These are phyloP conservation scores for Pulveroboletus sp. DNA, from an alignment of 768 basidiomycete species.

Conservation along the genomic window DNA sequence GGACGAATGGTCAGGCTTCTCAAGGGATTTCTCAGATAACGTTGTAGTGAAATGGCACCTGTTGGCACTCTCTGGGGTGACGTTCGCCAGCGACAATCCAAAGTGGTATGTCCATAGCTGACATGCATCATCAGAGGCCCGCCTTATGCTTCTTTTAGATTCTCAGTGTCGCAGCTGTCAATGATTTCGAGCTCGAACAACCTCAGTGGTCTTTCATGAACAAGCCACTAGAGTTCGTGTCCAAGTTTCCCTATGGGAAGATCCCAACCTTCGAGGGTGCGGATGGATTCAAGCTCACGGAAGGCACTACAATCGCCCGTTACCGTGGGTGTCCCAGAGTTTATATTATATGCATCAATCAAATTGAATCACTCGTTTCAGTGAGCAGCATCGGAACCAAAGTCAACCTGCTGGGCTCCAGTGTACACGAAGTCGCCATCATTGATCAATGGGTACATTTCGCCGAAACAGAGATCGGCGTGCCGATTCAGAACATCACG, in stretches of 20 bases:
- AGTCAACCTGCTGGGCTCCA: conserved; percentile 10
- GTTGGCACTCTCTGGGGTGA: conserved; percentile 21
- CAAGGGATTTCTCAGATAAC: background rate
- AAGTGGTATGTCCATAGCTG: conserved; percentile 16
- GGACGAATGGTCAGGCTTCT: too few species aligned
- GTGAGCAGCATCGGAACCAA: conserved; percentile 14
- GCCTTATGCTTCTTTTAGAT: conserved; percentile 1
- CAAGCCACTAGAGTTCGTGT: conserved; percentile 10
- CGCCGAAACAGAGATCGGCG: conserved; percentile 12
- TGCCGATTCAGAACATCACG: background rate
- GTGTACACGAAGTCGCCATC: conserved; percentile 7
- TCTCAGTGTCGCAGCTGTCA: conserved; percentile 18
- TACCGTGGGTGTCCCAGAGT: conserved; percentile 11
- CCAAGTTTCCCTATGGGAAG: conserved; percentile 21
- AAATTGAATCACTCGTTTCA: background rate
- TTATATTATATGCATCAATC: background rate
- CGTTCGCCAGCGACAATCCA: conserved; percentile 18
- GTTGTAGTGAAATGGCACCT: conserved; percentile 7
- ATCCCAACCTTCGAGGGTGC: conserved; percentile 20
- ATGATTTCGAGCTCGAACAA: conserved; percentile 13
- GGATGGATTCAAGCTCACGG: conserved; percentile 17
- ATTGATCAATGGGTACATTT: conserved; percentile 15
- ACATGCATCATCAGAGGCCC: background rate
- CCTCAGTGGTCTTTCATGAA: conserved; percentile 11
- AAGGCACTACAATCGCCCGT: conserved; percentile 21